Conservation (phyloP, 352 stramenopile species). For the Pythium periplocum region DNA sequence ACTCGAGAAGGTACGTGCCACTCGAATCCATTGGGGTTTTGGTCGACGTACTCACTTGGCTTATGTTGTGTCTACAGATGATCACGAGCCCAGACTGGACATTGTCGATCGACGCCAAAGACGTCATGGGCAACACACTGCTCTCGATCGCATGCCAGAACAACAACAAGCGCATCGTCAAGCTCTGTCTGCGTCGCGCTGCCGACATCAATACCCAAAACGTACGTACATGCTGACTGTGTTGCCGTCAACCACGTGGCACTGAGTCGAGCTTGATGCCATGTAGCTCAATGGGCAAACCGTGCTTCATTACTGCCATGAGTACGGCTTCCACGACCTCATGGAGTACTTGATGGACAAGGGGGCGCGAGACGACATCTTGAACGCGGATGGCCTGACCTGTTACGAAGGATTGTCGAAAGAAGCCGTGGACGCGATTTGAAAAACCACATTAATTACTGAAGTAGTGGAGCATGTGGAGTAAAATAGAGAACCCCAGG, state of each 20-base stretch:
- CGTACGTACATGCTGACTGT: conserved; percentile 24
- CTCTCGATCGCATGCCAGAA: conserved; percentile 93
- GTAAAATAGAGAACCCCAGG: conserved; percentile 51
- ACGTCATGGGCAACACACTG: conserved; percentile 91
- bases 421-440: conserved; percentile 76
- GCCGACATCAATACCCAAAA: conserved; percentile 94
- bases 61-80: conserved; percentile 27
- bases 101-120: conserved; percentile 89
- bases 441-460: conserved; percentile 39
- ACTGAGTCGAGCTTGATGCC: too few species aligned
- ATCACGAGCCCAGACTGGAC: conserved; percentile 90
- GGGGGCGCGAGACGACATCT: conserved; percentile 86
- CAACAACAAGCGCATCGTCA: conserved; percentile 94
- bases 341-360: conserved; percentile 95
- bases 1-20: conserved; percentile 51
- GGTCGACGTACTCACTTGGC: too few species aligned
- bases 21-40: too few species aligned
- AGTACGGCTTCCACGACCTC: conserved; percentile 93
- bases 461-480: conserved; percentile 82
- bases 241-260: not conserved
- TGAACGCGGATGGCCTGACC: conserved; percentile 92
- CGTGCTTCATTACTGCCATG: conserved; percentile 90
- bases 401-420: conserved; percentile 92
- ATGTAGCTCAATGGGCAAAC: conserved; percentile 86
- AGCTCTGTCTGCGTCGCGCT: conserved; percentile 90